Percentiles rank a stretch among this genome's conserved stretches.
These are phyloP conservation scores for Gossypium laxum DNA, from an alignment of 441 rosid genomes.

Conservation along the genomic window DNA sequence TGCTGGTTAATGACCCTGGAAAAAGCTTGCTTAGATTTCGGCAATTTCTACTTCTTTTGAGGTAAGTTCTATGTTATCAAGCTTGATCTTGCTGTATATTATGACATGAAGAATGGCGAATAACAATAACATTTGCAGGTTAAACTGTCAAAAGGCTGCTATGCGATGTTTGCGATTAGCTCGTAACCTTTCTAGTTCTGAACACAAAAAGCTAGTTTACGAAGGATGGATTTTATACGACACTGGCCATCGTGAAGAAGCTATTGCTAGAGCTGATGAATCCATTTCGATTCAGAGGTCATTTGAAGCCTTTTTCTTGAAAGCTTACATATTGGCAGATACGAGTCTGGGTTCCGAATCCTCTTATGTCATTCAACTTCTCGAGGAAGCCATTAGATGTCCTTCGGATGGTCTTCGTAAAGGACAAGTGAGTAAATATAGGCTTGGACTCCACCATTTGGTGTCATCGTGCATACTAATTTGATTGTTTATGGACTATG, in stretches of 20 bases:
- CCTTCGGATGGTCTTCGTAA: constrained; percentile 69
- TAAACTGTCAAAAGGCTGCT: constrained; percentile 61
- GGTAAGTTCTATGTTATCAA: constrained; percentile 27
- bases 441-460: not conserved
- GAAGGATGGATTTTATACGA: constrained; percentile 72
- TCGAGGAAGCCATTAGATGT: constrained; percentile 60
- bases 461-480: not conserved
- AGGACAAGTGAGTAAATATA: constrained; percentile 42
- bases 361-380: constrained; percentile 40
- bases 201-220: constrained; percentile 51
- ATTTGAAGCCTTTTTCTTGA: constrained; percentile 63
- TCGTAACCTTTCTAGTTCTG: constrained; percentile 36
- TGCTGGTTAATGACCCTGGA: constrained; percentile 54
- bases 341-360: constrained; percentile 35
- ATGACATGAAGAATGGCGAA: not conserved
- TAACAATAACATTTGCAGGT: constrained; percentile 24
- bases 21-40: constrained; percentile 51
- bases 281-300: constrained; percentile 53
- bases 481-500: not conserved
- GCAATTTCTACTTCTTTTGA: constrained; percentile 58
- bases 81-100: constrained; percentile 3
- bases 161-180: constrained; percentile 55
- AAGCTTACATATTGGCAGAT: constrained; percentile 58
- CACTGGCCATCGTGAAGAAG: constrained; percentile 51
- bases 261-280: constrained; percentile 49